Percentiles rank a stretch among this genome's conserved stretches.
Conservation (phyloP, 768 basidiomycete species). For the Stropharia rugosoannulata region DNA sequence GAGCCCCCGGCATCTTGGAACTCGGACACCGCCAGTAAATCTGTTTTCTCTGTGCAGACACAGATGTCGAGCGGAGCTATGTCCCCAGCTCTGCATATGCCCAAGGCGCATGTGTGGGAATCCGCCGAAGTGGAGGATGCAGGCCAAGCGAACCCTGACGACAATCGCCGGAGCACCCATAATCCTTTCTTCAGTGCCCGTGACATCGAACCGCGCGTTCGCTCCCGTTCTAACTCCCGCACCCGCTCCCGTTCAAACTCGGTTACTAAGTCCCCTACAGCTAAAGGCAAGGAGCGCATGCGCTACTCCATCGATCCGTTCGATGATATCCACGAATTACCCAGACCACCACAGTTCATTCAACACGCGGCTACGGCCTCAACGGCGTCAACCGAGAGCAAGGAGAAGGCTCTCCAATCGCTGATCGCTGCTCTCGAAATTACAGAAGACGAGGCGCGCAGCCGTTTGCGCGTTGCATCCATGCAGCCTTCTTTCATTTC, state of each 20-base stretch:
- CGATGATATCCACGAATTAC: conserved; percentile 31
- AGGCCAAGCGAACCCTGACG: conserved; percentile 24
- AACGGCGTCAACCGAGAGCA: conserved; percentile 39
- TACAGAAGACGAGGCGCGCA: conserved; percentile 43
- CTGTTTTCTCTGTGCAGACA: conserved; percentile 49
- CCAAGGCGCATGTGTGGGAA: conserved; percentile 65
- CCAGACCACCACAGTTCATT: conserved; percentile 28
- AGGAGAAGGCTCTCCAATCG: conserved; percentile 58
- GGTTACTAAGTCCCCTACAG: conserved; percentile 35
- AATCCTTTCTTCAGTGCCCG: conserved; percentile 44
- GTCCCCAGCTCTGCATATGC: conserved; percentile 49
- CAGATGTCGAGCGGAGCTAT: conserved; percentile 41
- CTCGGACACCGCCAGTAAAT: conserved; percentile 47
- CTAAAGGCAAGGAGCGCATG: conserved; percentile 35
- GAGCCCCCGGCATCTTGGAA: conserved; percentile 52
- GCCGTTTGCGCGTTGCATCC: conserved; percentile 54
- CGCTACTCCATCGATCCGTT: conserved; percentile 36
- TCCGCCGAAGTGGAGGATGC: conserved; percentile 58
- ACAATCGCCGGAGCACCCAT: conserved; percentile 35
- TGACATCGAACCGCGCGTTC: conserved; percentile 16
- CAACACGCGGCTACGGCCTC: conserved; percentile 32
- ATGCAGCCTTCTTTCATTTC: conserved; percentile 52
- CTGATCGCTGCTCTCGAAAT: conserved; percentile 66
- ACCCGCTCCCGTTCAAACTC: conserved; percentile 39
- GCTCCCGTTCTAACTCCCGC: background rate